Evolutionary conservation across 108 stramenopile genomes (phyloP), one percentile per base, ranked within the genome.

Genomic region (Bacterosira constricta): DNA sequence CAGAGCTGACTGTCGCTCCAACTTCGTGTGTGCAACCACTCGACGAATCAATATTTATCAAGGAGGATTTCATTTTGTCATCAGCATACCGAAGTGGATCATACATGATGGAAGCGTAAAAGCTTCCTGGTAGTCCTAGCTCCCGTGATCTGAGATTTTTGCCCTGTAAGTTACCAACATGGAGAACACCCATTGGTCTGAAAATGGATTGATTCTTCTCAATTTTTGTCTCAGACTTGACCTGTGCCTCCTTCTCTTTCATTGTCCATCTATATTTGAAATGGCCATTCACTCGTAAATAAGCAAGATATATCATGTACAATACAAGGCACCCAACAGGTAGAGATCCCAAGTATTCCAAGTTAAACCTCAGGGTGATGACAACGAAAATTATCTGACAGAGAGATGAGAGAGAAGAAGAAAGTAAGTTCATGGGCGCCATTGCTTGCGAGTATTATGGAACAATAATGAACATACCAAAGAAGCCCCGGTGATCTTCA

Each of bases 71-170:
- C 34, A 57, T 31, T 18, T 77, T 60, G 26, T 82, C 68, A 27
- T 67, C 76, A 8, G 78, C 79, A 52, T 79, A 86, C 17, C 86
- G 73, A 35, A 73, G 27, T 25, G 86, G 85, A 60, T 91, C 88
- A 64, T 71, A 91, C 12, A 74, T 66, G 17, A 91, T 80, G 8
- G 68, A 67, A 25, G 88, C 88, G 25, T 77, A 85, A 18, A 85
- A 81, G 51, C 77, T 87, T 53, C 93, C 93, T 9, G 93, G 83
- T 36, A 94, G 63, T 8, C 93, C 90, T 30, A 86, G 63, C 10
- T 94, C 90, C 44, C 71, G 71, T 10, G 89, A 89, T 17, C 83
- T 66, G 9, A 94, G 63, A 60, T 86, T 87, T 54, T 63, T 77
- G 13, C 93, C 93, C 30, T 74, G 82, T 4, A 69, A 44, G 3